A percentile compares a stretch with the other conserved stretches of the same genome.
These are phyloP conservation scores for Pestalotiopsis sp. DNA, from an alignment of 2,329 filamentous ascomycete species.

Conservation along the genomic window DNA sequence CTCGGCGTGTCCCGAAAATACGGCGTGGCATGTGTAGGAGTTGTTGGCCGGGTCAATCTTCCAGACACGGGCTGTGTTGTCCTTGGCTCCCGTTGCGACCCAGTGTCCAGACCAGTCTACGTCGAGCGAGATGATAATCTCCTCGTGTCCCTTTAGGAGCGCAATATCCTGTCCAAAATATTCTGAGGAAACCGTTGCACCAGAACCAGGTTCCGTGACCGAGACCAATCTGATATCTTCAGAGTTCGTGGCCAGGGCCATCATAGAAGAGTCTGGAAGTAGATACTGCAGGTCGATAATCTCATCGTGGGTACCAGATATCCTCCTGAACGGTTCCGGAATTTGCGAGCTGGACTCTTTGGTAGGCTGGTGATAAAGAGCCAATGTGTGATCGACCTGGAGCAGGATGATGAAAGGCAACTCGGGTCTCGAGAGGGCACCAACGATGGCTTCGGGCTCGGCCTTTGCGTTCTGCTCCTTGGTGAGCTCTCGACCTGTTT, in stretches of 20 bases:
- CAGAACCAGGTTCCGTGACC: constrained; percentile 48
- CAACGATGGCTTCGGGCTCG: constrained; percentile 70
- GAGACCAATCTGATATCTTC: constrained; percentile 91
- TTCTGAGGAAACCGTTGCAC: constrained; percentile 37
- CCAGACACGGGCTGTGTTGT: constrained; percentile 94
- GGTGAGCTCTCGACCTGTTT: constrained; percentile 78
- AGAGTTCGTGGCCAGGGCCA: constrained; percentile 92
- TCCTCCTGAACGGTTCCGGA: constrained; percentile 67
- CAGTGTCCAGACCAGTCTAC: constrained; percentile 97
- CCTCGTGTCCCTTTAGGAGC: constrained; percentile 84
- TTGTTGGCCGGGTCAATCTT: constrained; percentile 75
- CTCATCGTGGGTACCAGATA: constrained; percentile 96
- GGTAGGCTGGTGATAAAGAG: constrained; percentile 63
- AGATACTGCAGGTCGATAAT: constrained; percentile 94
- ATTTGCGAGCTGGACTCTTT: constrained; percentile 38
- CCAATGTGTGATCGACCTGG: constrained; percentile 86
- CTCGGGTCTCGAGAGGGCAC: constrained; percentile 66
- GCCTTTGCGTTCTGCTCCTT: constrained; percentile 65
- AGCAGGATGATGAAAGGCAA: constrained; percentile 77
- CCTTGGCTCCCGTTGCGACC: constrained; percentile 94
- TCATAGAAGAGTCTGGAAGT: constrained; percentile 74
- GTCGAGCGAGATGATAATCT: constrained; percentile 94
- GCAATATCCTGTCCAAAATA: constrained; percentile 92
- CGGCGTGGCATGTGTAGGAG: constrained; percentile 78
- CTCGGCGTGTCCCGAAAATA: constrained; percentile 90